Conservation (phyloP, 805 yeast species). For the Danielia oregonensis region DNA sequence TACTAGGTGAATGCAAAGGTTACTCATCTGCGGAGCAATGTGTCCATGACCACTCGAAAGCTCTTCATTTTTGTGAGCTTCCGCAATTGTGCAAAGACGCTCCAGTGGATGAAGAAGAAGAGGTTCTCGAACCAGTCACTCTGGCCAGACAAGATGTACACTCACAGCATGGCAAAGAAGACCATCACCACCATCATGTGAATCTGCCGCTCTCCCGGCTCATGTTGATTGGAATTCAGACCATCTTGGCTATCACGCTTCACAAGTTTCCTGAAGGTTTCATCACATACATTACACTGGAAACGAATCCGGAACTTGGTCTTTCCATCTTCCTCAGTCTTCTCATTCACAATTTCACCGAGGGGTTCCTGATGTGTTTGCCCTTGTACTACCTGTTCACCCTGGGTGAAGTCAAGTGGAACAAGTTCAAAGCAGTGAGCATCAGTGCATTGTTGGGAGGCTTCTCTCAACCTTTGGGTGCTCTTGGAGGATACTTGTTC, state of each 20-base stretch:
- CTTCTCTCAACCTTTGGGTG: conserved; percentile 87
- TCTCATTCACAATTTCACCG: conserved; percentile 86
- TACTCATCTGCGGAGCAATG: conserved; percentile 41
- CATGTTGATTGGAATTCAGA: conserved; percentile 86
- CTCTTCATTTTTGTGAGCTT: conserved; percentile 38
- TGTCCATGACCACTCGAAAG: conserved; percentile 13
- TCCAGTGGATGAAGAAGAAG: conserved; percentile 4
- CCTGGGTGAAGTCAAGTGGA: conserved; percentile 26
- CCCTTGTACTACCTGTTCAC: conserved; percentile 78
- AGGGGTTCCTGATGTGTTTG: conserved; percentile 90
- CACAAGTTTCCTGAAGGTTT: conserved; percentile 97
- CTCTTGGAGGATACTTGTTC: conserved; percentile 60
- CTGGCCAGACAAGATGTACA: conserved; percentile 4
- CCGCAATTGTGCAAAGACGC: conserved; percentile 23
- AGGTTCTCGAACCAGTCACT: not conserved
- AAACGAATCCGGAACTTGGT: conserved; percentile 61
- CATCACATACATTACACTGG: conserved; percentile 77
- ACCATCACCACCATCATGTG: conserved; percentile 75
- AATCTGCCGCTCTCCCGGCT: conserved; percentile 73
- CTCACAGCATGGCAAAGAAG: conserved; percentile 11
- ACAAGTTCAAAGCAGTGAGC: conserved; percentile 53
- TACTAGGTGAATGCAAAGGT: conserved; percentile 47
- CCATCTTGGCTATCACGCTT: conserved; percentile 78
- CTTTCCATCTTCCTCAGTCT: conserved; percentile 78
- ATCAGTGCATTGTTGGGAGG: conserved; percentile 75